Conservation (phyloP, 495 filamentous ascomycete species). For the Aspergillus wentii region DNA sequence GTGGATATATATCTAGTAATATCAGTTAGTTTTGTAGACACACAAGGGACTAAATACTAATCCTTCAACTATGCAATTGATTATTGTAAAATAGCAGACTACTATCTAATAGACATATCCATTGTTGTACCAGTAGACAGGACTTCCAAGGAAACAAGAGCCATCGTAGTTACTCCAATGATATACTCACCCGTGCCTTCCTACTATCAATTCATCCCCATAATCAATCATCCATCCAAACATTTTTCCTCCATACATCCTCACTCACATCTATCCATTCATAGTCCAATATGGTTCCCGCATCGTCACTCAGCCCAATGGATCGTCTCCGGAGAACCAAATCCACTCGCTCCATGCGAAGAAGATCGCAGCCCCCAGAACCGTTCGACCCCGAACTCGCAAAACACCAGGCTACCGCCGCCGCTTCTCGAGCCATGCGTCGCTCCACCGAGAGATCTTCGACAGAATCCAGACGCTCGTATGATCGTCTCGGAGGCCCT, state of each 20-base stretch:
- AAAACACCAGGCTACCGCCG: conserved; percentile 58
- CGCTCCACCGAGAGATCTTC: conserved; percentile 46
- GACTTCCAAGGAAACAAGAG: neutral
- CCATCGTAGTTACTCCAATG: neutral
- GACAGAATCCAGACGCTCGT: conserved; percentile 22
- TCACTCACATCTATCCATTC: conserved; percentile 11
- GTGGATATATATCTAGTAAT: too few relatives aligned
- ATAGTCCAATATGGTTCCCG: conserved; percentile 22
- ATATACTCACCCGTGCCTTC: neutral
- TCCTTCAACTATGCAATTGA: too few relatives aligned
- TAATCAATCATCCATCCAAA: conserved; percentile 1
- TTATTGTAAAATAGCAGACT: too few relatives aligned
- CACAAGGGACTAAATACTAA: too few relatives aligned
- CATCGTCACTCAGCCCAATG: conserved; percentile 25
- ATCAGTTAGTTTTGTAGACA: too few relatives aligned
- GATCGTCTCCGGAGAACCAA: conserved; percentile 53
- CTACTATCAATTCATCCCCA: neutral
- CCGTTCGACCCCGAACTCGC: conserved; percentile 50
- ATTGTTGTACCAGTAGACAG: too few relatives aligned
- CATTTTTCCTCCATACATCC: conserved; percentile 6
- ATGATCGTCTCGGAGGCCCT: conserved; percentile 28
- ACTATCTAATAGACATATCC: too few relatives aligned
- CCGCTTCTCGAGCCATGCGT: conserved; percentile 62
- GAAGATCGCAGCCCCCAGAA: conserved; percentile 25
- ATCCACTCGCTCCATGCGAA: conserved; percentile 57